Evolutionary conservation across 2,329 filamentous ascomycete genomes (phyloP).

Genomic region (Orbilia ellipsospora): DNA sequence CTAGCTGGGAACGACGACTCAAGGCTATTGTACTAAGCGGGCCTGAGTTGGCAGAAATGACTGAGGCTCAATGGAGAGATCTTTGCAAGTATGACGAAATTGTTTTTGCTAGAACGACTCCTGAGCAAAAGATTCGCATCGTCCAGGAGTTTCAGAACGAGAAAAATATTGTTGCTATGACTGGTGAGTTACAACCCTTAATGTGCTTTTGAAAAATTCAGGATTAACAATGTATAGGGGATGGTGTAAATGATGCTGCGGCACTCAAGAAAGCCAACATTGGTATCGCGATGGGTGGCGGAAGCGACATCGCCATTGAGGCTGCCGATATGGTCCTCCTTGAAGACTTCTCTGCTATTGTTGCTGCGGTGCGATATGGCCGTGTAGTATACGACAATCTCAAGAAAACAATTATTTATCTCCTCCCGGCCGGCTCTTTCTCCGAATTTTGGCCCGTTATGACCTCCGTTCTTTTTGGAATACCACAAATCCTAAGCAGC

Average conservation of each 20-base stretch:
- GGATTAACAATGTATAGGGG: slow-evolving; percentile 52
- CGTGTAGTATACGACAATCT: slow-evolving; percentile 83
- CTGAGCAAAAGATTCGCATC: slow-evolving; percentile 81
- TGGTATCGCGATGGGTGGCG: slow-evolving; percentile 70
- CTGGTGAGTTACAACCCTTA: slow-evolving; percentile 58
- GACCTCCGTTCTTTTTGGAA: slow-evolving; percentile 76
- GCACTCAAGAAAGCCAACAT: slow-evolving; percentile 70
- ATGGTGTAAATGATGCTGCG: slow-evolving; percentile 67
- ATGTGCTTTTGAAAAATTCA: background rate
- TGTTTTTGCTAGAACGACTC: slow-evolving; percentile 80
- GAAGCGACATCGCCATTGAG: slow-evolving; percentile 72
- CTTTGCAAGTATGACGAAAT: slow-evolving; percentile 76
- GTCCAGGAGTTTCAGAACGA: slow-evolving; percentile 77
- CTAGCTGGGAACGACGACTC: slow-evolving; percentile 60
- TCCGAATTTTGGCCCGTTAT: slow-evolving; percentile 81
- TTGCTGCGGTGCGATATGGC: slow-evolving; percentile 77
- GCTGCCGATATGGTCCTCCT: slow-evolving; percentile 73
- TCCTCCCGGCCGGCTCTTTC: slow-evolving; percentile 78
- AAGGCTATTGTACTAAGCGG: slow-evolving; percentile 73
- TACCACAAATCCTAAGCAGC: slow-evolving; percentile 77
- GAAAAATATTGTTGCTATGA: slow-evolving; percentile 69
- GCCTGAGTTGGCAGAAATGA: slow-evolving; percentile 73
- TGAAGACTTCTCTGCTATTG: slow-evolving; percentile 77
- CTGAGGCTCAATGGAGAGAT: slow-evolving; percentile 75
- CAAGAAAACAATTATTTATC: slow-evolving; percentile 80